These are phyloP conservation scores for Claviceps monticola DNA, from an alignment of 2,329 filamentous ascomycete species.

Conservation along the genomic window DNA sequence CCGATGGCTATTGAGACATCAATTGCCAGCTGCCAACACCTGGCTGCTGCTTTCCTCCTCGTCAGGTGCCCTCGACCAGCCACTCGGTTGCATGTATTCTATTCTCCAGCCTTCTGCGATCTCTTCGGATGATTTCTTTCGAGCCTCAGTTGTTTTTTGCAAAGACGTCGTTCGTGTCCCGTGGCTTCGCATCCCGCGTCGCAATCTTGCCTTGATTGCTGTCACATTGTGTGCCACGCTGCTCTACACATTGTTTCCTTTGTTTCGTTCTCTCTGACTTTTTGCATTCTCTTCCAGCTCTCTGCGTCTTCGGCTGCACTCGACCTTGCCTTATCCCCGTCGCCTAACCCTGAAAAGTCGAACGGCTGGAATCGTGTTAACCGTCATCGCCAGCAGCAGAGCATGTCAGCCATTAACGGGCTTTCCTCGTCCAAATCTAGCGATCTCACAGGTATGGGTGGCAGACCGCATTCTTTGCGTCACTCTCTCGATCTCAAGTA, in stretches of 20 bases:
- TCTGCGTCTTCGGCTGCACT: conserved; percentile 70
- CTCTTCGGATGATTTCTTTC: not conserved
- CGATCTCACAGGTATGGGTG: conserved; percentile 33
- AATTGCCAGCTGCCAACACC: conserved; percentile 1
- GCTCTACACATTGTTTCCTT: conserved; percentile 8
- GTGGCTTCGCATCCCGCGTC: not conserved
- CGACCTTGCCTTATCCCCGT: conserved; percentile 61
- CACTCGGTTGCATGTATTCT: not conserved
- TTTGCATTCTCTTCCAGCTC: conserved; percentile 37
- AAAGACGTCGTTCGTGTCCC: not conserved
- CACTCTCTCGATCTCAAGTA: conserved; percentile 45
- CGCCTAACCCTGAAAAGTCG: conserved; percentile 42
- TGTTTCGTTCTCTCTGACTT: conserved; percentile 20
- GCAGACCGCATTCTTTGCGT: conserved; percentile 35
- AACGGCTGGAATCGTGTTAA: conserved; percentile 47
- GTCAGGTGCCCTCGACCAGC: not conserved
- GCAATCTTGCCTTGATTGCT: not conserved
- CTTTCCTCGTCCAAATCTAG: conserved; percentile 26
- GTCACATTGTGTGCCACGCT: not conserved
- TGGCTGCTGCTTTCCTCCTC: not conserved
- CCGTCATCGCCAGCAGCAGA: conserved; percentile 55
- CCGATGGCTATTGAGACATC: not conserved
- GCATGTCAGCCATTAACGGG: conserved; percentile 34
- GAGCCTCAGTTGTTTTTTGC: not conserved
- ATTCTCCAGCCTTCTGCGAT: not conserved